A percentile compares a stretch with the other conserved stretches of the same genome.
Evolutionary conservation across 2,329 filamentous ascomycete genomes (phyloP).

Genomic region (Aspergillus amoenus): DNA sequence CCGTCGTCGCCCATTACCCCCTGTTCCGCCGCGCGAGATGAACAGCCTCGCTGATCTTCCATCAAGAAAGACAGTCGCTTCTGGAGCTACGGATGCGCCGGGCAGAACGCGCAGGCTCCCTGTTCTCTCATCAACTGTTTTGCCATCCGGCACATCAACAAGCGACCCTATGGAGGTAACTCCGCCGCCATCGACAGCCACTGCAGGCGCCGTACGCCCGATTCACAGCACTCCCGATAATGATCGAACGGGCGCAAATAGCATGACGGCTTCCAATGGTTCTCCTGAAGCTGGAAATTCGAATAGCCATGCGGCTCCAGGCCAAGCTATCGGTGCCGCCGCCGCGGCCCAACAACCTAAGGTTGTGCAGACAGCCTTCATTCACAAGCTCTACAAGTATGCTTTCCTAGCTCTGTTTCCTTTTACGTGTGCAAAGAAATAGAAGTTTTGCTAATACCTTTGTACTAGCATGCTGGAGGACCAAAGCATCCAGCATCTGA

Average conservation of each 20-base stretch:
- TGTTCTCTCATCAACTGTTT: conserved; percentile 50
- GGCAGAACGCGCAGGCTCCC: conserved; percentile 53
- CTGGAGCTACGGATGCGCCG: conserved; percentile 40
- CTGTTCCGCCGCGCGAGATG: conserved; percentile 33
- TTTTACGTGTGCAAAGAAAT: not conserved
- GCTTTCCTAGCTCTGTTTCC: conserved; percentile 30
- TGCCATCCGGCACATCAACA: conserved; percentile 41
- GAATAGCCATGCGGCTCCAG: conserved; percentile 27
- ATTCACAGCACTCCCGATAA: conserved; percentile 49
- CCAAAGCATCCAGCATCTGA: conserved; percentile 85
- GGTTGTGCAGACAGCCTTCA: conserved; percentile 97
- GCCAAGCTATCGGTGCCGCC: conserved; percentile 45
- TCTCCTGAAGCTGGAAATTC: conserved; percentile 28
- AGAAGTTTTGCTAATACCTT: conserved; percentile 19
- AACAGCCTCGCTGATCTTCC: conserved; percentile 43
- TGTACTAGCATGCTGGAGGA: conserved; percentile 87
- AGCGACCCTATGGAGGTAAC: conserved; percentile 58
- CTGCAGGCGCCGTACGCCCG: conserved; percentile 48
- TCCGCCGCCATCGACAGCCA: conserved; percentile 44
- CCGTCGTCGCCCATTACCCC: conserved; percentile 14
- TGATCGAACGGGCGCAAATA: conserved; percentile 43
- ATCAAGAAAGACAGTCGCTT: conserved; percentile 46
- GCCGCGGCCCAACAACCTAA: conserved; percentile 81
- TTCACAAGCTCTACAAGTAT: conserved; percentile 98
- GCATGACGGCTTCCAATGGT: conserved; percentile 32